Percentiles rank a stretch among this genome's conserved stretches.
Conservation (phyloP, 2,329 filamentous ascomycete genomes). For the Penicillium sp. region DNA sequence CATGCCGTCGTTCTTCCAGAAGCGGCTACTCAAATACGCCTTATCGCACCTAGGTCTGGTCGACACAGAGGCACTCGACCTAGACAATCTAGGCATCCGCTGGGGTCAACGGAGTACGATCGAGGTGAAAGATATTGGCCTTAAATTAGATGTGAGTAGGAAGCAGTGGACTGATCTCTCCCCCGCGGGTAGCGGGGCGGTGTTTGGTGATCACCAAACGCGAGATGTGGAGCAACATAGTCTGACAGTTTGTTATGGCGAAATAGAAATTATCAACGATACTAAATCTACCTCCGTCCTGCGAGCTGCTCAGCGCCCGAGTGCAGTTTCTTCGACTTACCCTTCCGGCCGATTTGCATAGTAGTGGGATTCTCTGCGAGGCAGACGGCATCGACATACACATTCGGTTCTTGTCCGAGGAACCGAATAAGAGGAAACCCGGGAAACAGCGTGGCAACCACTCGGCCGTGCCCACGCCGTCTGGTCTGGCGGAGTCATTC, state of each 20-base stretch:
- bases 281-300: constrained; percentile 67
- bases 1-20: constrained; percentile 76
- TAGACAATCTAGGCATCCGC: constrained; percentile 79
- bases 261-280: constrained; percentile 71
- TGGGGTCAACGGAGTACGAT: constrained; percentile 77
- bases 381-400: constrained; percentile 75
- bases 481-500: constrained; percentile 60
- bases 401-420: constrained; percentile 52
- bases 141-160: constrained; percentile 66
- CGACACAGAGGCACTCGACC: constrained; percentile 79
- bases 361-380: constrained; percentile 76
- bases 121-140: constrained; percentile 79
- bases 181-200: constrained; percentile 5
- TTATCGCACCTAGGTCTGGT: constrained; percentile 79
- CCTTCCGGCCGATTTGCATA: constrained; percentile 82
- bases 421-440: constrained; percentile 32
- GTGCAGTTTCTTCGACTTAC: constrained; percentile 74
- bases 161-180: not conserved
- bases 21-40: constrained; percentile 81
- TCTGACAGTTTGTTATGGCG: constrained; percentile 23
- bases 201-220: constrained; percentile 3
- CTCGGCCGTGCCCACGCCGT: constrained; percentile 42
- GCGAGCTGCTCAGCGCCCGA: constrained; percentile 69
- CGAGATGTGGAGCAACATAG: constrained; percentile 9
- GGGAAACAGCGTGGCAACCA: constrained; percentile 24